Evolutionary conservation across 2,329 filamentous ascomycete genomes (phyloP), one percentile per base, ranked within the genome.

Genomic region (Conoideocrella luteorostrata): DNA sequence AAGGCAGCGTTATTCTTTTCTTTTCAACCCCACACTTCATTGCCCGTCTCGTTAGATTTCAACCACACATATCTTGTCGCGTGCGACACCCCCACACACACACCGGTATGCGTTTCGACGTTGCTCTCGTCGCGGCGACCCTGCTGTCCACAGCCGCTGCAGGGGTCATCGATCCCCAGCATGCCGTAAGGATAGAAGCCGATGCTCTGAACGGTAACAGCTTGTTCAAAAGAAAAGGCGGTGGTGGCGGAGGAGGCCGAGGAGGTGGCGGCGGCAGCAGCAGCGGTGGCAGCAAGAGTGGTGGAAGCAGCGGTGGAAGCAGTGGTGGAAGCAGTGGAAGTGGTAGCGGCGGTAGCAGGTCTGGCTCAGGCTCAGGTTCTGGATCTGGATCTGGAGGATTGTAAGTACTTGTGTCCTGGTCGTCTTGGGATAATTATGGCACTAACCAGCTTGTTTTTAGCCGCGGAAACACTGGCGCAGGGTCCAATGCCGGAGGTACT

Each of bases 171-270:
- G 43, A 47, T 12, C 51, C 52, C 32, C 54, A 52, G 18, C 45
- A 54, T 47, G 46, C 56, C 42, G 52, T 53, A 22, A 55, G 50
- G 46, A 46, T 50, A 17, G 58, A 56, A 26, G 39, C 53, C 7
- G 41, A 47, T 10, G 51, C 56, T 7, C 50, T 49, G 21, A 53
- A 63, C 22, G 55, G 61, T 42, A 59, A 72, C 42, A 69, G 78
- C 24, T 60, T 82, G 18, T 80, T 69, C 66, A 81, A 79, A 66
- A 71, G 79, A 50, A 76, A 76, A 53, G 78, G 78, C 28, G 46
- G 46, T 9, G 78, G 79, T 38, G 78, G 78, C 6, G 75, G 75
- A 7, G 64, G 73, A 10, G 74, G 75, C 39, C 66, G 70, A 15
- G 62, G 69, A 46, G 70, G 72, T 9, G 62, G 64, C 13, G 53